A percentile compares a stretch with the other conserved stretches of the same genome.
Conservation (phyloP, 2,329 filamentous ascomycete species). For the Kalmusia sp. region DNA sequence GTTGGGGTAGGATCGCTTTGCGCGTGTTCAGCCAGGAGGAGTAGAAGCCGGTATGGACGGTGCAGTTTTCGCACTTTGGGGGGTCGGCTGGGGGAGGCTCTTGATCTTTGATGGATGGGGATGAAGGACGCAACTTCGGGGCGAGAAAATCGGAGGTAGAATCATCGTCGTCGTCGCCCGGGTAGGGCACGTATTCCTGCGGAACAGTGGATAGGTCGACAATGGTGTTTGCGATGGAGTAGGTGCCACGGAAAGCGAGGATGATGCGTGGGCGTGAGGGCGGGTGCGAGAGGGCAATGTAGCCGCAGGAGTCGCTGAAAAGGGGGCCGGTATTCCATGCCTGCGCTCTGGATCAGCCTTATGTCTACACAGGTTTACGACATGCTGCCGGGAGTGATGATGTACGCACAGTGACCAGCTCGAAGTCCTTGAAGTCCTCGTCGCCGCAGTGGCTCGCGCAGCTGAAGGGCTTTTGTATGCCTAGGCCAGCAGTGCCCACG, state of each 20-base stretch:
- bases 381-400: neutral
- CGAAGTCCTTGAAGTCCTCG: conserved; percentile 78
- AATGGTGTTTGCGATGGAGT: conserved; percentile 90
- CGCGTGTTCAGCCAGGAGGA: conserved; percentile 82
- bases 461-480: conserved; percentile 81
- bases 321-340: conserved; percentile 92
- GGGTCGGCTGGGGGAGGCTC: conserved; percentile 40
- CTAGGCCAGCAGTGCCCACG: conserved; percentile 83
- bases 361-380: neutral
- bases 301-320: conserved; percentile 90
- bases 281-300: conserved; percentile 83
- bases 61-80: conserved; percentile 80
- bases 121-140: conserved; percentile 24
- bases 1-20: conserved; percentile 69
- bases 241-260: conserved; percentile 91
- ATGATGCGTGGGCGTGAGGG: conserved; percentile 70
- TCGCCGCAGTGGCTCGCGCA: conserved; percentile 87
- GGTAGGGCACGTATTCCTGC: conserved; percentile 90
- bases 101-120: conserved; percentile 17
- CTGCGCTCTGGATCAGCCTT: conserved; percentile 34
- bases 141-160: conserved; percentile 35
- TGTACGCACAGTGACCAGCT: conserved; percentile 68
- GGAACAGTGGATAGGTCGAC: conserved; percentile 88
- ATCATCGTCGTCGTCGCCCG: conserved; percentile 57
- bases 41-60: conserved; percentile 90